Base-by-base conservation (phyloP, 1,284 basidiomycete species). In the Trichosporon sp. region DNA sequence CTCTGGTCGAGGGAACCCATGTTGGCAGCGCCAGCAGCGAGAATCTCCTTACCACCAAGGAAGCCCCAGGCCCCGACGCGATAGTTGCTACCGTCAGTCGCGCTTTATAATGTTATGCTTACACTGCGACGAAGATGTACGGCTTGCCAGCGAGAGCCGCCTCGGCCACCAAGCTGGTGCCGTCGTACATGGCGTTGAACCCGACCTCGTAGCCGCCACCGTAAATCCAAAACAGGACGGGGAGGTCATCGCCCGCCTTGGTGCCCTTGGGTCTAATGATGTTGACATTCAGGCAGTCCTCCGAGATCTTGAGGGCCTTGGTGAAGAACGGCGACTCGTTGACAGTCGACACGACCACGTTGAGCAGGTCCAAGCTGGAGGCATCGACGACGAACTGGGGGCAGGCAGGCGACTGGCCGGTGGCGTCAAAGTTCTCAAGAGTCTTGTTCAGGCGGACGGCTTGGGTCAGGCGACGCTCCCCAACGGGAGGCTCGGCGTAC, bases 1-100 rank as follows among this genome's bases (percentile, higher is more conserved):
- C 79, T 73, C 67, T 81, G 74, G 65, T 77, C 76, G 23, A 69
- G 86, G 72, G 87, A 76, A 3, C 87, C 87, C 3, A 87, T 78
- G 72, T 88, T 88, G 7, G 85, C 84, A 0, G 86, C 79, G 0
- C 85, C 85, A 32, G 83, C 86, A 0, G 76, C 84, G 63, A 85
- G 84, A 3, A 86, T 83, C 74, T 87, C 66, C 85, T 68, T 86
- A 74, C n/a, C 87, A 81, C 1, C 84, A 85, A 51, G 87, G 73
- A 70, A 70, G n/a, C 72, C 72, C 21, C 84, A 85, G 0, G 82
- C 77, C 29, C 74, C 78, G 29, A 83, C 60, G 76, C 87, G 84
- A 74, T 89, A 88, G 75, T 89, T 83, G 21, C 11, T 23, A 8
- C 2, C 1, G 32, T 34, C 32, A 34, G 51, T 53, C 51, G n/a